phyloP scores from a whole-genome alignment of 495 filamentous ascomycete genomes.

The Talaromyces liani region DNA sequence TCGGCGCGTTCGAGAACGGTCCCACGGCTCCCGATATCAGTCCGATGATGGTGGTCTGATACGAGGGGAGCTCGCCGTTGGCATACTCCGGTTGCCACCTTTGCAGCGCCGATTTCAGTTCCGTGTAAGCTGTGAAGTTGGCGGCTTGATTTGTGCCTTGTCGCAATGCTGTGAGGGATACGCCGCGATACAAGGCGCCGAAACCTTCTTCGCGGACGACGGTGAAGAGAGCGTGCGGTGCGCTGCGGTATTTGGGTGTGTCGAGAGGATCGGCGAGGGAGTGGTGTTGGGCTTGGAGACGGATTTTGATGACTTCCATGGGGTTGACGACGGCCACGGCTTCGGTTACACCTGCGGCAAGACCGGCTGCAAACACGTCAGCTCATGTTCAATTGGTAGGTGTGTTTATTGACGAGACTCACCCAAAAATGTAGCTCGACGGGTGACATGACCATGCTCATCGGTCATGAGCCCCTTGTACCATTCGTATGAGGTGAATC shows the following conservation, averaged over 20 bases:
- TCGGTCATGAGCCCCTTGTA: slow-evolving; percentile 82
- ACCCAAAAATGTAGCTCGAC: slow-evolving; percentile 77
- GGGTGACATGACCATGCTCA: slow-evolving; percentile 60
- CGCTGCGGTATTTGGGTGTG: slow-evolving; percentile 93
- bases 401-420: slow-evolving; percentile 15
- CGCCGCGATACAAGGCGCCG: slow-evolving; percentile 82
- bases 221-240: slow-evolving; percentile 90
- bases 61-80: slow-evolving; percentile 61
- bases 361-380: slow-evolving; percentile 52
- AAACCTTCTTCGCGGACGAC: slow-evolving; percentile 86
- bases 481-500: slow-evolving; percentile 93
- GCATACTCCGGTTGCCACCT: slow-evolving; percentile 54
- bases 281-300: slow-evolving; percentile 95
- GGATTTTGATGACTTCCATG: slow-evolving; percentile 99
- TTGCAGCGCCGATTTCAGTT: slow-evolving; percentile 77
- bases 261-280: slow-evolving; percentile 87
- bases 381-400: too few species aligned
- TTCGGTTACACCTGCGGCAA: slow-evolving; percentile 90
- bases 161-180: slow-evolving; percentile 83
- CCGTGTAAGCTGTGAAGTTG: slow-evolving; percentile 97
- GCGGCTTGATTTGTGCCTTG: slow-evolving; percentile 97
- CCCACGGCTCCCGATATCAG: slow-evolving; percentile 92
- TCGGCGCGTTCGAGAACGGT: slow-evolving; percentile 90
- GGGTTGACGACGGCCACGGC: slow-evolving; percentile 93
- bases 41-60: slow-evolving; percentile 86